Base-by-base conservation (phyloP, 2,329 filamentous ascomycete species). In the Neoscytalidium dimidiatum region DNA sequence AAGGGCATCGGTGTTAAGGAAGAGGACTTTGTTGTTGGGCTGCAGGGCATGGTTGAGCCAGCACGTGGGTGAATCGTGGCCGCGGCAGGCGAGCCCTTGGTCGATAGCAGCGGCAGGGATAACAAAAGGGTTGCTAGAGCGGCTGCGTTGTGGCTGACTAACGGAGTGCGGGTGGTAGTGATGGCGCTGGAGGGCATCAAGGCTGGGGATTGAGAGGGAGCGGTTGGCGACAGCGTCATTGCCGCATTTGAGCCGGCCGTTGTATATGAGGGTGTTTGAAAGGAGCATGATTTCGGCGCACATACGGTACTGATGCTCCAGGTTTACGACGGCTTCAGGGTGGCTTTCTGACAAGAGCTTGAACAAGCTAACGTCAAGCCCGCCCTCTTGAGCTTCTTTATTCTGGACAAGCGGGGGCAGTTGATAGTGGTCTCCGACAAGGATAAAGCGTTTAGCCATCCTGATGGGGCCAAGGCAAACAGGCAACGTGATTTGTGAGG, bases 271-370 rank as follows among this genome's bases (percentile, higher is more conserved):
- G 1, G 87, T 91, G 77, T 97, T 99, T 68, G 92, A 96, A 14
- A 99, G 85, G 2, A 90, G 85, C 94, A 98, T 98, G 67, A 99
- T 91, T 67, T 99, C 95, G 70, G 95, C 91, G 72, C 92, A 97
- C 95, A 99, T 99, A 67, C 95, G 92, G 75, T 99, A 99, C 75
- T 99, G 95, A 72, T 97, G 93, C 71, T 95, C 93, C 1, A 99
- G 85, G 68, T 91, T 96, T 67, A 96, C 92, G 2, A 99, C 94
- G 0, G 93, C 93, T 52, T 88, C 82, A 0, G 95, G 94, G 68
- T 98, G 94, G 0, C 86, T 85, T 72, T 98, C 95, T 0, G 93
- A 97, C 13, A 99, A 85, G 3, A 95, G 84, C 75, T 96, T 96
- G 84, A 99, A 99, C 60, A 99, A 83, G 74, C 92, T 96, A 51